Evolutionary conservation across 768 basidiomycete genomes (phyloP).

Genomic region (Kockovaella imperatae): DNA sequence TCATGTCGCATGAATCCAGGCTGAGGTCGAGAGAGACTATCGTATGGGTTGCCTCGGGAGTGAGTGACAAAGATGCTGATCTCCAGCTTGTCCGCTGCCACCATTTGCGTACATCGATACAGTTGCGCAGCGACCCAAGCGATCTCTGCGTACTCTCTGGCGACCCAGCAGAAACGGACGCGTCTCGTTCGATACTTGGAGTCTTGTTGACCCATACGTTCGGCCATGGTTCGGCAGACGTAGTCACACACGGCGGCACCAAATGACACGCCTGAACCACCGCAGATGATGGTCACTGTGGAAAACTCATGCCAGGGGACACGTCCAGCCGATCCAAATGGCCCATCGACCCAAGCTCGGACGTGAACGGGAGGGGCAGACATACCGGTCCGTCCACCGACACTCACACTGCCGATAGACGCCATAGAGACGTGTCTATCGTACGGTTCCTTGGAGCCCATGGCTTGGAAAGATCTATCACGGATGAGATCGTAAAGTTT

Average conservation of each 20-base stretch:
- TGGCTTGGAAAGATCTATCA: conserved; percentile 17
- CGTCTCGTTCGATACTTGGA: conserved; percentile 49
- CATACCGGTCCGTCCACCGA: conserved; percentile 1
- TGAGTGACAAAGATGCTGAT: conserved; percentile 69
- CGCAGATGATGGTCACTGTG: conserved; percentile 58
- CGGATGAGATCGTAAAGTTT: conserved; percentile 57
- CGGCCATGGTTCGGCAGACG: conserved; percentile 55
- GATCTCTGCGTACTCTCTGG: conserved; percentile 68
- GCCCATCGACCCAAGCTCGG: conserved; percentile 58
- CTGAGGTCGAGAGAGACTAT: conserved; percentile 31
- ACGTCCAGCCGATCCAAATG: conserved; percentile 60
- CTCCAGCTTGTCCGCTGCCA: conserved; percentile 50
- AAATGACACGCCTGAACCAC: conserved; percentile 70
- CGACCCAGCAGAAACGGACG: conserved; percentile 67
- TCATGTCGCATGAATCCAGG: conserved; percentile 32
- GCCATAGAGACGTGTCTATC: conserved; percentile 16
- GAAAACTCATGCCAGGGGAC: conserved; percentile 57
- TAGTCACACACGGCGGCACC: conserved; percentile 61
- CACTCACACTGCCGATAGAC: background rate
- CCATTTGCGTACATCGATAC: conserved; percentile 56
- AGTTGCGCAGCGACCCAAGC: conserved; percentile 67
- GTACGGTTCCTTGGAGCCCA: conserved; percentile 11
- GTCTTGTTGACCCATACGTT: conserved; percentile 47
- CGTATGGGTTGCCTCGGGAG: conserved; percentile 6
- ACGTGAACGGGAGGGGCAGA: conserved; percentile 47